phyloP scores from a whole-genome alignment of 1,284 basidiomycete species.

The Phellopilus nigrolimitatus region DNA sequence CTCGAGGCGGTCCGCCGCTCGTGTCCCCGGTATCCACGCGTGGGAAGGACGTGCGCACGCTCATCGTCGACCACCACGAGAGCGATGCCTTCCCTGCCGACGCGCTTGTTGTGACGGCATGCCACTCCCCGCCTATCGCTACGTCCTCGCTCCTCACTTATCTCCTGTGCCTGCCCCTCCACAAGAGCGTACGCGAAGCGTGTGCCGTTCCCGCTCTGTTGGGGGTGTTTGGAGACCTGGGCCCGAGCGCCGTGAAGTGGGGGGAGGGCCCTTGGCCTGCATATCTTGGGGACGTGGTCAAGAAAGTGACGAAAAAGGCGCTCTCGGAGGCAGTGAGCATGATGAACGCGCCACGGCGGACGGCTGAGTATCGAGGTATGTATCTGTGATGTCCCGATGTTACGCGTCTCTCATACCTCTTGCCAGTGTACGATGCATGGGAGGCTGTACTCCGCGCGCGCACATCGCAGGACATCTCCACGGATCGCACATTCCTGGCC shows the following conservation, averaged over 20 bases:
- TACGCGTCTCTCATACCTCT: constrained; percentile 22
- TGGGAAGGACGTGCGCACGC: constrained; percentile 22
- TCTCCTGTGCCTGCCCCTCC: constrained; percentile 26
- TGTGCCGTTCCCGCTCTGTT: constrained; percentile 25
- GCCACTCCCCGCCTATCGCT: constrained; percentile 27
- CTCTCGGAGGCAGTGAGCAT: constrained; percentile 29
- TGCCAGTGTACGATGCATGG: constrained; percentile 24
- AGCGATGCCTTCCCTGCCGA: constrained; percentile 28
- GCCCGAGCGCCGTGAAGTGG: constrained; percentile 28
- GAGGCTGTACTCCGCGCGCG: constrained; percentile 22
- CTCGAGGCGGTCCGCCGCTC: constrained; percentile 27
- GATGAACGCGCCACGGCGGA: constrained; percentile 28
- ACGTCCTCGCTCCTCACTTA: constrained; percentile 31
- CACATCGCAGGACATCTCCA: constrained; percentile 20
- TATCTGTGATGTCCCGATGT: not conserved
- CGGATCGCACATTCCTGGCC: constrained; percentile 23
- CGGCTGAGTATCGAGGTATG: constrained; percentile 19
- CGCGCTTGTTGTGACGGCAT: constrained; percentile 28
- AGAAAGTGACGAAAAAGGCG: constrained; percentile 29
- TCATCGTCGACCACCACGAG: constrained; percentile 32
- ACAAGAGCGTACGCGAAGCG: constrained; percentile 24
- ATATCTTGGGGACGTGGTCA: constrained; percentile 29
- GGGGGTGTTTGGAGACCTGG: constrained; percentile 32
- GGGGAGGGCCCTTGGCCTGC: constrained; percentile 21
- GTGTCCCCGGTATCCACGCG: constrained; percentile 9